phyloP scores from a whole-genome alignment of 23 red algal genomes.

The Gracilaria vermiculophylla region DNA sequence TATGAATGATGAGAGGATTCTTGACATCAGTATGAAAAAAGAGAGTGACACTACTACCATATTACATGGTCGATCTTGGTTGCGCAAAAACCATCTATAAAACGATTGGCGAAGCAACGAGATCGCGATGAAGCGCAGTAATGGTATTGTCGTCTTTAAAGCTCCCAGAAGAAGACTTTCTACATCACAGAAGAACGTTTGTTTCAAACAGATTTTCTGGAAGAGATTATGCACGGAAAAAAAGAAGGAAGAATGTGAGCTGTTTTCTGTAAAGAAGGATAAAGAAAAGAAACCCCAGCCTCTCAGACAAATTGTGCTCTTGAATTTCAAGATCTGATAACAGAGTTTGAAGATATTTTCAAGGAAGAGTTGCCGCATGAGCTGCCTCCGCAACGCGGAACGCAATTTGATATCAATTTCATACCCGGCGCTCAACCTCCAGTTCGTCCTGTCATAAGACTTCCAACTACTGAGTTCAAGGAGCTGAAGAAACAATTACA shows the following conservation, averaged over 20 bases:
- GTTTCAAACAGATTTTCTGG: too few species aligned
- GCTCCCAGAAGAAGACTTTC: too few species aligned
- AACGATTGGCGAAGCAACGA: too few species aligned
- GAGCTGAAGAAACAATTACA: constrained; percentile 17
- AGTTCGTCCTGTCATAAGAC: background rate
- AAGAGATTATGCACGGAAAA: too few species aligned
- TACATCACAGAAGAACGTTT: too few species aligned
- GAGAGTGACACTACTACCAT: too few species aligned
- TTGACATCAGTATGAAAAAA: too few species aligned
- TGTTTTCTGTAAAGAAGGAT: background rate
- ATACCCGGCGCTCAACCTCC: background rate
- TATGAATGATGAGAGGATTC: too few species aligned
- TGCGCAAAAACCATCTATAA: too few species aligned
- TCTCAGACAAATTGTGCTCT: background rate
- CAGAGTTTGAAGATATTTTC: constrained; percentile 11
- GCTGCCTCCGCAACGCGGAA: background rate
- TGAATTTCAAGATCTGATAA: background rate
- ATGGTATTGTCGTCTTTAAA: too few species aligned
- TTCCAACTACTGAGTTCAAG: background rate
- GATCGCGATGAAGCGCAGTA: too few species aligned
- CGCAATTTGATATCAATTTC: background rate
- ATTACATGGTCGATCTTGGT: too few species aligned
- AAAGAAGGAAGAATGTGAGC: background rate
- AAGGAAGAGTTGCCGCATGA: constrained; percentile 16
- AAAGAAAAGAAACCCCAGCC: background rate